phyloP scores from a whole-genome alignment of 2,329 filamentous ascomycete species.

The Botryosphaeria dothidea region DNA sequence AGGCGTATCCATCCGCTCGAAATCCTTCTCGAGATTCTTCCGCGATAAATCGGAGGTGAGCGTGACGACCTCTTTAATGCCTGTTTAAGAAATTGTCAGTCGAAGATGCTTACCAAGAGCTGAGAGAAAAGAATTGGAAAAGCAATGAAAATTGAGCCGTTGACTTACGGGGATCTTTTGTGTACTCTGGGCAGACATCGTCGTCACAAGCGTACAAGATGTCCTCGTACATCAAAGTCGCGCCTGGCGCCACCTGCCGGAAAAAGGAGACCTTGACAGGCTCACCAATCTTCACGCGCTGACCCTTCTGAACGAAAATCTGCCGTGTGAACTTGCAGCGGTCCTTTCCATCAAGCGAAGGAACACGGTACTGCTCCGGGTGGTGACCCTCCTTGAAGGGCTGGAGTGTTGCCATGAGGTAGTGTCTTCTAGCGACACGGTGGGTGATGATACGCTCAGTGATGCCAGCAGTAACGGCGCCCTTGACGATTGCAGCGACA shows the following conservation, averaged over 20 bases:
- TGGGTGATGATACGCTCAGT: slow-evolving; percentile 96
- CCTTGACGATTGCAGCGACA: slow-evolving; percentile 97
- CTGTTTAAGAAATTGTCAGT: slow-evolving; percentile 50
- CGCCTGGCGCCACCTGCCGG: slow-evolving; percentile 93
- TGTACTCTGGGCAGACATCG: slow-evolving; percentile 97
- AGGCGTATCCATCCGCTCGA: slow-evolving; percentile 98
- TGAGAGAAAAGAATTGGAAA: too few relatives aligned
- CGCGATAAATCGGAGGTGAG: slow-evolving; percentile 94
- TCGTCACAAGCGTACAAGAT: slow-evolving; percentile 97
- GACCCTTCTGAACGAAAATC: slow-evolving; percentile 98
- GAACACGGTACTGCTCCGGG: slow-evolving; percentile 95
- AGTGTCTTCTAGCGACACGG: slow-evolving; percentile 94
- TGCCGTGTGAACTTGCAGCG: slow-evolving; percentile 98
- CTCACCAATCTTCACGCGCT: slow-evolving; percentile 98
- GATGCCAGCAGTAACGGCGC: slow-evolving; percentile 95
- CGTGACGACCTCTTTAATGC: slow-evolving; percentile 98
- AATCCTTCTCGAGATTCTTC: slow-evolving; percentile 99
- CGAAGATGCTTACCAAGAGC: too few relatives aligned
- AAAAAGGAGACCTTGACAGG: slow-evolving; percentile 99
- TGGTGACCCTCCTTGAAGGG: slow-evolving; percentile 99
- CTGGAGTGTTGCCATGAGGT: slow-evolving; percentile 98
- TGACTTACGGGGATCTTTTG: slow-evolving; percentile 95
- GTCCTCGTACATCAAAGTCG: slow-evolving; percentile 99
- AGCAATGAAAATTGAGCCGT: not conserved
- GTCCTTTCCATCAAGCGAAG: slow-evolving; percentile 94